Base-by-base conservation (phyloP, 768 basidiomycete genomes). In the Lactifluus pinguis region DNA sequence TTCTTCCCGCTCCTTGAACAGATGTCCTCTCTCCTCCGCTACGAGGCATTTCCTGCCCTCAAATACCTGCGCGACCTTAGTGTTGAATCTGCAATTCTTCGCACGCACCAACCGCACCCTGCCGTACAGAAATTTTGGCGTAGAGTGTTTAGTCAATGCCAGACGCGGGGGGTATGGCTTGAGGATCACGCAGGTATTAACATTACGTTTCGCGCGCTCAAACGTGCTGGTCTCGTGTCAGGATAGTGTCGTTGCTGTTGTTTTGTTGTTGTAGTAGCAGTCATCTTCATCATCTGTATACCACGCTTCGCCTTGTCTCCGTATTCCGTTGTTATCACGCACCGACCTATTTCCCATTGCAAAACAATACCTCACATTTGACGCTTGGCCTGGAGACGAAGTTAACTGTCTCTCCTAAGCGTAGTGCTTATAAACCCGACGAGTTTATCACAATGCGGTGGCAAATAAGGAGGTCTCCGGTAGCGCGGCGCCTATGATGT, bases 1-100 rank as follows among this genome's bases (percentile, higher is more conserved):
- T 86, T 85, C 68, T 87, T 87, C 70, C 77, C 81, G 66, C 76
- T 89, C 53, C 72, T 76, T 38, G 83, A 85, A 70, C 87, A 89
- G 70, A 77, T 89, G 55, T 79, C 78, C 49, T 83, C 80, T 57
- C 70, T 89, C 19, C 67, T 89, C 17, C 74, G 78, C 53, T 66
- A 71, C 7, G 77, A 82, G 55, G 84, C 85, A 53, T 89, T 89
- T 69, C 87, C 87, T 29, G 69, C 71, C 13, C 70, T 89, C 59
- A 72, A 73, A 63, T 84, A 78, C 67, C 76, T 89, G 53, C 73
- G 87, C 41, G 87, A 89, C 72, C 74, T 89, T 71, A 84, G 84
- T 68, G 74, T 73, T 67, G 77, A 76, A 59, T 84, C 83, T 57
- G 80, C 85, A 66, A 61, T 65, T 21, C 79, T 88, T 74, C 76